phyloP scores from a whole-genome alignment of 148 eudicot species.

The Rhododendron griersonianum region DNA sequence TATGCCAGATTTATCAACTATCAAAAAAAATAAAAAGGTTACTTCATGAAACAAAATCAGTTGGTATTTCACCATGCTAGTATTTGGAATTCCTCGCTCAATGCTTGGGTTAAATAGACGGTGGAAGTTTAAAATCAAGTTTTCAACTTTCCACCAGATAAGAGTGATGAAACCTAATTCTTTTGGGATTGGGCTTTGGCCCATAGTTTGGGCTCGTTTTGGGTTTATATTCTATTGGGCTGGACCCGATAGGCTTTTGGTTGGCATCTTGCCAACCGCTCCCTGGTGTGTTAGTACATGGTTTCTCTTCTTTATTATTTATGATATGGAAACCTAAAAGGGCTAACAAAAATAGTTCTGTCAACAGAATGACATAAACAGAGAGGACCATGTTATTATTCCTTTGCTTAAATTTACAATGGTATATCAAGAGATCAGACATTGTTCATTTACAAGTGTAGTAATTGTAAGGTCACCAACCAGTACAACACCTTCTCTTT shows the following conservation, averaged over 20 bases:
- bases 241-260: no score
- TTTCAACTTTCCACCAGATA: neutral
- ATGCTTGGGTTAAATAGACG: neutral
- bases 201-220: no score
- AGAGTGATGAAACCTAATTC: neutral
- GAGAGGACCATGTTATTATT: neutral
- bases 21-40: no score
- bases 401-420: neutral
- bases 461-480: neutral
- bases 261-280: no score
- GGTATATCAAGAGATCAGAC: neutral
- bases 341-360: neutral
- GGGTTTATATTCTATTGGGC: no score
- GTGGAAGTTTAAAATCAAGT: neutral
- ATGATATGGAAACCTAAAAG: neutral
- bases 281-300: no score
- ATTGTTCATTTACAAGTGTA: neutral
- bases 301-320: no score
- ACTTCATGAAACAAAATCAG: neutral
- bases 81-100: neutral
- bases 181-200: no score
- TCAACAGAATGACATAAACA: neutral
- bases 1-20: no score
- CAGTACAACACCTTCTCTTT: neutral
- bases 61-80: neutral